Conservation (phyloP, 2,329 filamentous ascomycete species). For the Cladobotryum mycophilum region DNA sequence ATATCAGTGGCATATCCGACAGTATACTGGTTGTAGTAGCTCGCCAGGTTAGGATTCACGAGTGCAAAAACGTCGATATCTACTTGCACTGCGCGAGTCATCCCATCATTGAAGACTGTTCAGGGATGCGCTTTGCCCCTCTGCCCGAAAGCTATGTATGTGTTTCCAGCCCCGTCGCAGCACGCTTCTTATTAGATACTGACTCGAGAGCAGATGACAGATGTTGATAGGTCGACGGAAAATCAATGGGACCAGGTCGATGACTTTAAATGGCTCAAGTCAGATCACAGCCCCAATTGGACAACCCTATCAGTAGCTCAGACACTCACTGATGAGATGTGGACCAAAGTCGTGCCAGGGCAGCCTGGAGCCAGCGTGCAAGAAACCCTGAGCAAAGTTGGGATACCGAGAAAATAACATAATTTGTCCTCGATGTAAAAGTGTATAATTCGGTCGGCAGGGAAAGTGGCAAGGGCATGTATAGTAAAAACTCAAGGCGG, state of each 20-base stretch:
- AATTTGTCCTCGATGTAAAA: too few species aligned
- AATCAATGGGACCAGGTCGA: constrained; percentile 89
- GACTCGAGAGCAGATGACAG: constrained; percentile 18
- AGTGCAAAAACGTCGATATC: constrained; percentile 72
- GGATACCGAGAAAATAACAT: constrained; percentile 25
- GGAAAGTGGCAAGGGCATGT: background rate
- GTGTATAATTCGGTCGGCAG: background rate
- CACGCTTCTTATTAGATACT: background rate
- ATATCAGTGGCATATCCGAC: constrained; percentile 69
- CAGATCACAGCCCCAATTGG: constrained; percentile 85
- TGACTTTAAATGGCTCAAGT: constrained; percentile 96
- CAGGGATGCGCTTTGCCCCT: constrained; percentile 68
- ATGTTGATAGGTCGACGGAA: constrained; percentile 26
- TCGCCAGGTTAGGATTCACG: constrained; percentile 89
- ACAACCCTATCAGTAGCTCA: constrained; percentile 56
- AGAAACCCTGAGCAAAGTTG: constrained; percentile 55
- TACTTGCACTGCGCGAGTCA: constrained; percentile 77
- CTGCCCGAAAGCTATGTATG: constrained; percentile 65
- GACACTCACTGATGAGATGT: constrained; percentile 55
- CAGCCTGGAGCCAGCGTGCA: constrained; percentile 55
- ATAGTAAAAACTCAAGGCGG: background rate
- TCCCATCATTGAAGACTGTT: constrained; percentile 91
- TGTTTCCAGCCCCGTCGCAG: constrained; percentile 13
- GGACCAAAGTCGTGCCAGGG: constrained; percentile 62
- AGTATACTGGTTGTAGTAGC: constrained; percentile 73